Percentiles rank a stretch among this genome's conserved stretches.
phyloP scores from a whole-genome alignment of 208 protist species.

The Trypanosoma vivax region DNA sequence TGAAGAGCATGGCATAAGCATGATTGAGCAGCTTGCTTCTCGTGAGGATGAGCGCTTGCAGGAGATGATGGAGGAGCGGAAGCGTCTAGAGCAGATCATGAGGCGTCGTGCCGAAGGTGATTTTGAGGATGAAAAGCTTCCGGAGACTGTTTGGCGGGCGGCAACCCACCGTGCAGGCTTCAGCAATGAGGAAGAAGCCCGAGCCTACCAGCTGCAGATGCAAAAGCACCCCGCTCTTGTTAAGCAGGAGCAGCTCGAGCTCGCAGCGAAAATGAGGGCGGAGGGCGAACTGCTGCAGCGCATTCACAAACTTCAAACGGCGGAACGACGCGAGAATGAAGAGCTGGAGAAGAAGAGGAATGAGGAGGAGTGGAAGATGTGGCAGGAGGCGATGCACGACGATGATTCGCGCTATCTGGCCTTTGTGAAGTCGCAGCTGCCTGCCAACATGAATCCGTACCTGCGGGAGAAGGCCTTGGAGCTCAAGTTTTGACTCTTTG shows the following conservation, averaged over 20 bases:
- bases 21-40: constrained; percentile 31
- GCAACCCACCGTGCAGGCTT: constrained; percentile 50
- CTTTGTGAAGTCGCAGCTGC: constrained; percentile 65
- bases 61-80: constrained; percentile 19
- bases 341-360: constrained; percentile 30
- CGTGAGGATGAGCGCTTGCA: constrained; percentile 7
- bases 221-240: constrained; percentile 41
- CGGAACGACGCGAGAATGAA: constrained; percentile 53
- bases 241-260: constrained; percentile 29
- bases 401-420: constrained; percentile 47
- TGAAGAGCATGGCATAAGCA: constrained; percentile 41
- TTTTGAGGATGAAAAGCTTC: neutral
- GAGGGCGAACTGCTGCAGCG: constrained; percentile 33
- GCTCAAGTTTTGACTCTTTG: constrained; percentile 12
- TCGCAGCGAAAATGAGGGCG: constrained; percentile 23
- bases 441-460: constrained; percentile 43
- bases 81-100: neutral
- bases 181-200: constrained; percentile 47
- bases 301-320: constrained; percentile 61
- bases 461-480: constrained; percentile 48
- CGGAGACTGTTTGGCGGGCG: constrained; percentile 18
- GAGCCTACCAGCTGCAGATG: constrained; percentile 58
- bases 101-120: neutral
- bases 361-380: constrained; percentile 24
- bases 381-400: constrained; percentile 26